Conservation (phyloP, 1,284 basidiomycete genomes). For the Vanrija pseudolonga region DNA sequence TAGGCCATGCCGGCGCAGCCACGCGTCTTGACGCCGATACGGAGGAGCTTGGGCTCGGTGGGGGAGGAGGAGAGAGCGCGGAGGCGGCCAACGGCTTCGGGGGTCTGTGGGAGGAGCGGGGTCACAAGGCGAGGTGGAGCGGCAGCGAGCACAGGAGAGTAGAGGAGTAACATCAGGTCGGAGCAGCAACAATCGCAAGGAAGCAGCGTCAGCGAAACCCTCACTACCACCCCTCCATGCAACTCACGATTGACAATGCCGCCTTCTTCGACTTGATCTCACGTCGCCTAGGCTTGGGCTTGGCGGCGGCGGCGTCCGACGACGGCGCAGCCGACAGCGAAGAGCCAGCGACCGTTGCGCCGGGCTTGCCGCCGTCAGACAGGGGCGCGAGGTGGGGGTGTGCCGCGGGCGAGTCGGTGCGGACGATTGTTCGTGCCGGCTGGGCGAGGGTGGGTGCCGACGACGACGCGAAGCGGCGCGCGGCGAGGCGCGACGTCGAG, state of each 20-base stretch:
- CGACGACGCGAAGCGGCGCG: background rate
- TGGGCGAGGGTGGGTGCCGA: no score
- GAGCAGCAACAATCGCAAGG: background rate
- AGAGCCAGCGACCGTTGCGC: no score
- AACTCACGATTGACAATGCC: conserved; percentile 72
- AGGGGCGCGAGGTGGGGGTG: background rate
- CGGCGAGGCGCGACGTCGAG: background rate
- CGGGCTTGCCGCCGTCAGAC: no score
- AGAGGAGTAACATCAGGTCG: background rate
- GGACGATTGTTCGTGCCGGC: no score
- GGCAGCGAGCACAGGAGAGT: background rate
- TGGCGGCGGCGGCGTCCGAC: background rate
- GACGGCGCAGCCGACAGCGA: background rate
- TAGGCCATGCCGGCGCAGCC: conserved; percentile 99
- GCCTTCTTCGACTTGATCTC: conserved; percentile 69
- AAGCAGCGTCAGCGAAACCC: background rate
- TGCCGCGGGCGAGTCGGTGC: background rate
- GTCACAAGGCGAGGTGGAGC: background rate
- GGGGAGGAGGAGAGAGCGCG: conserved; percentile 58
- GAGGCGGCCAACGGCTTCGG: conserved; percentile 71
- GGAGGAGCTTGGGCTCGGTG: conserved; percentile 74
- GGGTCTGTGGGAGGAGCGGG: conserved; percentile 58
- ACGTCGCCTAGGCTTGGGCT: conserved; percentile 12
- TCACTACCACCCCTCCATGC: background rate
- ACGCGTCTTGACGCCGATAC: conserved; percentile 94